Evolutionary conservation across 129 eudicot genomes (phyloP).

Genomic region (sunflower (Helianthus annuus)): HanXRQr2.0-SUNRISE NC_035436.2:178710719-178711218

Average conservation of each 20-base stretch:
- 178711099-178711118: constrained; percentile 65
- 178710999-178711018: constrained; percentile 58
- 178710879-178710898: constrained; percentile 26
- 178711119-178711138: constrained; percentile 81
- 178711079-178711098: constrained; percentile 66
- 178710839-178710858: constrained; percentile 5
- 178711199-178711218: constrained; percentile 65
- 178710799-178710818: constrained; percentile 56
- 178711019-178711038: constrained; percentile 54
- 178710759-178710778: constrained; percentile 4
- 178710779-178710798: constrained; percentile 41
- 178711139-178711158: constrained; percentile 58
- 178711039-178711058: constrained; percentile 70
- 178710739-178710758: constrained; percentile 9
- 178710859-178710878: constrained; percentile 19
- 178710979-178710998: constrained; percentile 34
- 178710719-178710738: constrained; percentile 25
- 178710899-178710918: neutral
- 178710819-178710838: constrained; percentile 2
- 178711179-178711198: constrained; percentile 37
- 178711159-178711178: constrained; percentile 47
- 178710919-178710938: constrained; percentile 1
- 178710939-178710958: constrained; percentile 9
- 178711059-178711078: constrained; percentile 60
- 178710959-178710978: constrained; percentile 1